Evolutionary conservation across 164 flowering plant genomes (phyloP).

Genomic region (Nymphaea thermarum): DNA sequence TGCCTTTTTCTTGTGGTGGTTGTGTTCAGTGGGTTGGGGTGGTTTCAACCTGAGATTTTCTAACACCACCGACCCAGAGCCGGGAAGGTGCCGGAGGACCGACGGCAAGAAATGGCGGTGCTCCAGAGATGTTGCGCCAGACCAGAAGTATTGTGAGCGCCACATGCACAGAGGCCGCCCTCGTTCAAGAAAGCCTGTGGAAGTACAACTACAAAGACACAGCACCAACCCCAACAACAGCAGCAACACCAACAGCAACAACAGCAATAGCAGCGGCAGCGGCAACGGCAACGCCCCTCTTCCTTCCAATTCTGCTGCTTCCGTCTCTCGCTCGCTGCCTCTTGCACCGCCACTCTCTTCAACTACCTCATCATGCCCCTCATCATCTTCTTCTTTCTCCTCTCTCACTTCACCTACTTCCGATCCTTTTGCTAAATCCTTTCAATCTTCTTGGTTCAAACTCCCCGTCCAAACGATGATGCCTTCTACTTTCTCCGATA

Average conservation of each 20-base stretch:
- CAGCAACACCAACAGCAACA: background rate
- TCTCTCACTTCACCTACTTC: conserved; percentile 8
- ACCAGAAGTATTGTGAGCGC: conserved; percentile 82
- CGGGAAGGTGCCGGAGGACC: conserved; percentile 71
- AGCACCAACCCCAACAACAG: background rate
- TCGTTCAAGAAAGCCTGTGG: conserved; percentile 99
- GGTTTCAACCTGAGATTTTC: conserved; percentile 19
- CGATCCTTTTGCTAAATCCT: conserved; percentile 7
- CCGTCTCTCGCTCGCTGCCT: conserved; percentile 6
- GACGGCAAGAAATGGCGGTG: conserved; percentile 95
- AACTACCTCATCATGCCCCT: background rate
- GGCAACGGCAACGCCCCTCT: conserved; percentile 5
- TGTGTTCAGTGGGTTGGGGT: conserved; percentile 9
- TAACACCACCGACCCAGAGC: conserved; percentile 47
- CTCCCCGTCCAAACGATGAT: conserved; percentile 9
- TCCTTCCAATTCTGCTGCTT: conserved; percentile 2
- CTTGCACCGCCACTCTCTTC: conserved; percentile 1
- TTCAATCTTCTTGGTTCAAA: conserved; percentile 8
- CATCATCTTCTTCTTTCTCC: conserved; percentile 3
- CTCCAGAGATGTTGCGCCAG: conserved; percentile 63
- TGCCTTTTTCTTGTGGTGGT: background rate
- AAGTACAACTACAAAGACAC: conserved; percentile 22
- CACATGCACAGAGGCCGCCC: conserved; percentile 66
- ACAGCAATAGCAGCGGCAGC: conserved; percentile 3
- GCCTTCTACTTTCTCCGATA: conserved; percentile 12